A percentile compares a stretch with the other conserved stretches of the same genome.
These are phyloP conservation scores for Serendipita sp. DNA, from an alignment of 1,284 basidiomycete species.

Conservation along the genomic window DNA sequence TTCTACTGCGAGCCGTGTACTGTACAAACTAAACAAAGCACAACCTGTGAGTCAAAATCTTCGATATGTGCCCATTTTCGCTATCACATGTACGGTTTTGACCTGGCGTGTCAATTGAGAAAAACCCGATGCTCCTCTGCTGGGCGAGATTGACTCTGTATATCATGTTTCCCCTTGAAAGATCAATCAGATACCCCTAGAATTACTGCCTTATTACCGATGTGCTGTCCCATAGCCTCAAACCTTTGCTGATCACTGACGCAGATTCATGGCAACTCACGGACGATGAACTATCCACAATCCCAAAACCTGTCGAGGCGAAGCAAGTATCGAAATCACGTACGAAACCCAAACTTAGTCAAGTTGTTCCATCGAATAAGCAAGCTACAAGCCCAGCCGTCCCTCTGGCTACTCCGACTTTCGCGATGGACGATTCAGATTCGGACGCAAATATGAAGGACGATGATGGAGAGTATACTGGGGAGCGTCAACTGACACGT, in stretches of 20 bases:
- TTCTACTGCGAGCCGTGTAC: constrained; percentile 9
- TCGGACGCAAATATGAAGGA: constrained; percentile 4
- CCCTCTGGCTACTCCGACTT: neutral
- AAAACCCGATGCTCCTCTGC: constrained; percentile 26
- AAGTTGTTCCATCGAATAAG: neutral
- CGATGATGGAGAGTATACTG: constrained; percentile 5
- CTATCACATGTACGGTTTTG: constrained; percentile 48
- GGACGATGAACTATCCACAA: constrained; percentile 15
- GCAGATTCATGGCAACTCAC: constrained; percentile 10
- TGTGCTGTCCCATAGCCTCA: constrained; percentile 23
- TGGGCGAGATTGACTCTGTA: no score
- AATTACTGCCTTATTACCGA: constrained; percentile 17
- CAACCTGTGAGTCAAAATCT: neutral
- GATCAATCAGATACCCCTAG: constrained; percentile 57
- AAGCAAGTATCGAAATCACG: neutral
- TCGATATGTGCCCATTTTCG: constrained; percentile 19
- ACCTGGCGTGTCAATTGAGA: constrained; percentile 40
- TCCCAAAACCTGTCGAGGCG: constrained; percentile 19
- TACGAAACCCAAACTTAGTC: neutral
- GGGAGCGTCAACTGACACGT: constrained; percentile 1
- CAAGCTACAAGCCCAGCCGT: neutral
- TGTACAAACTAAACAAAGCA: neutral
- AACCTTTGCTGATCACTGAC: constrained; percentile 20
- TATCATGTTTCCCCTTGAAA: constrained; percentile 31
- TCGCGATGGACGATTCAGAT: constrained; percentile 1